phyloP scores from a whole-genome alignment of 345 rosid species.

The Stellera chamaejasme region DNA sequence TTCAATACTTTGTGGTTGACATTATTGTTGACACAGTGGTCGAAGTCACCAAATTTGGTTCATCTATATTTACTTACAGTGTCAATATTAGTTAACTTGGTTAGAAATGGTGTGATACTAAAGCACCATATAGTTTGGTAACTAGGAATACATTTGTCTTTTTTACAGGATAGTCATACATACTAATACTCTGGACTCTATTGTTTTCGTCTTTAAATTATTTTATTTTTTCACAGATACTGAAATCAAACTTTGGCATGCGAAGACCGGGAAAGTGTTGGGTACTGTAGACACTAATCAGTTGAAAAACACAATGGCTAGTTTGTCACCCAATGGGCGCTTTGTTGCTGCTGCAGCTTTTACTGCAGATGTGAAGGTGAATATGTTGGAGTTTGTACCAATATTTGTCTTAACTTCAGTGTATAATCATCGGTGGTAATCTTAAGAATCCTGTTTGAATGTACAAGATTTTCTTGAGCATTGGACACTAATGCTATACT shows the following conservation, averaged over 20 bases:
- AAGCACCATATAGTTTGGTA: no score
- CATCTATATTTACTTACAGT: no score
- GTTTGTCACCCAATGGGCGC: conserved; percentile 94
- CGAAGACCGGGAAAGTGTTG: conserved; percentile 69
- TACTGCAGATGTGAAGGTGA: conserved; percentile 97
- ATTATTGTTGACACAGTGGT: no score
- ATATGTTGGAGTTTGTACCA: neutral
- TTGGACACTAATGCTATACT: neutral
- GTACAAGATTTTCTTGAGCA: neutral
- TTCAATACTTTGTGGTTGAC: no score
- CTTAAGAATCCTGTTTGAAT: neutral
- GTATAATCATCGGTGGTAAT: neutral
- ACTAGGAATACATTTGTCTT: no score
- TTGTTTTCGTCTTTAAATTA: neutral
- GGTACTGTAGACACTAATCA: conserved; percentile 94
- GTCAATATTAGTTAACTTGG: no score
- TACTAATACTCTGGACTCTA: neutral
- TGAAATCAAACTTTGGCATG: conserved; percentile 95
- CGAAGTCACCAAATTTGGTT: no score
- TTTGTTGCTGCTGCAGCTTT: conserved; percentile 98
- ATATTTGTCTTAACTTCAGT: neutral
- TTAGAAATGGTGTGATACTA: no score
- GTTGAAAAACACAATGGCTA: conserved; percentile 84
- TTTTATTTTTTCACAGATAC: conserved; percentile 46
- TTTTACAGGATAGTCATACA: neutral